These are phyloP conservation scores for Nakataea oryzae DNA, from an alignment of 2,329 filamentous ascomycete genomes.

Conservation along the genomic window DNA sequence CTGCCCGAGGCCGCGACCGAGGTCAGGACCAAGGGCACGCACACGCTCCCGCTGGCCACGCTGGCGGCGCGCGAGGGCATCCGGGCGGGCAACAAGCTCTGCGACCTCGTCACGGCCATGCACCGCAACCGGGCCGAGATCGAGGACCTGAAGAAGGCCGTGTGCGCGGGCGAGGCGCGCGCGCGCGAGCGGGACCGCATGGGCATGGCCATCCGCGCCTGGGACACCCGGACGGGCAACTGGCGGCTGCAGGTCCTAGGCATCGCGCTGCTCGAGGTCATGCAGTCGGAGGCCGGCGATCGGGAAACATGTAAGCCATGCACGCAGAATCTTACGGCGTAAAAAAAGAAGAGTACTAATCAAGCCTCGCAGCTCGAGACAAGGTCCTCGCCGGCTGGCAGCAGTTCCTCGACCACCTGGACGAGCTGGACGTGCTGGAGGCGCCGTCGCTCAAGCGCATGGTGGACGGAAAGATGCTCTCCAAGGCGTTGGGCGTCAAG, in stretches of 20 bases:
- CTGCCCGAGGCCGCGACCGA: constrained; percentile 26
- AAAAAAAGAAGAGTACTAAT: neutral
- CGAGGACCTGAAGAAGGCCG: constrained; percentile 35
- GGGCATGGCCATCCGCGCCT: constrained; percentile 64
- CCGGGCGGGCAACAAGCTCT: constrained; percentile 67
- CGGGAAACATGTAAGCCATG: constrained; percentile 4
- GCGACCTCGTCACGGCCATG: constrained; percentile 42
- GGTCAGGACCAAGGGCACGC: constrained; percentile 30
- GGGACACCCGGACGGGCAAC: constrained; percentile 50
- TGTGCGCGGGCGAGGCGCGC: constrained; percentile 29
- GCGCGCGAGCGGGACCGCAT: constrained; percentile 49
- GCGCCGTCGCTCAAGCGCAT: constrained; percentile 49
- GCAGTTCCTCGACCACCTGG: constrained; percentile 42
- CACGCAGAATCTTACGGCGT: neutral
- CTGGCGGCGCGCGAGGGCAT: constrained; percentile 67
- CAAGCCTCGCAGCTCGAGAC: constrained; percentile 16
- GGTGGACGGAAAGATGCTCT: constrained; percentile 67
- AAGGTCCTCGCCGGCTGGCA: constrained; percentile 41
- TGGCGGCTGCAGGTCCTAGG: constrained; percentile 66
- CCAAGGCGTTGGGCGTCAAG: constrained; percentile 54
- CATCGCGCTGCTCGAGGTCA: constrained; percentile 54
- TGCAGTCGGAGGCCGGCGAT: constrained; percentile 17
- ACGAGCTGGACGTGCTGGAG: constrained; percentile 44
- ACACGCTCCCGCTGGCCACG: constrained; percentile 46
- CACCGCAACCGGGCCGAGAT: constrained; percentile 11